Conservation (phyloP, 2,329 filamentous ascomycete genomes). For the Catunica adiposa region DNA sequence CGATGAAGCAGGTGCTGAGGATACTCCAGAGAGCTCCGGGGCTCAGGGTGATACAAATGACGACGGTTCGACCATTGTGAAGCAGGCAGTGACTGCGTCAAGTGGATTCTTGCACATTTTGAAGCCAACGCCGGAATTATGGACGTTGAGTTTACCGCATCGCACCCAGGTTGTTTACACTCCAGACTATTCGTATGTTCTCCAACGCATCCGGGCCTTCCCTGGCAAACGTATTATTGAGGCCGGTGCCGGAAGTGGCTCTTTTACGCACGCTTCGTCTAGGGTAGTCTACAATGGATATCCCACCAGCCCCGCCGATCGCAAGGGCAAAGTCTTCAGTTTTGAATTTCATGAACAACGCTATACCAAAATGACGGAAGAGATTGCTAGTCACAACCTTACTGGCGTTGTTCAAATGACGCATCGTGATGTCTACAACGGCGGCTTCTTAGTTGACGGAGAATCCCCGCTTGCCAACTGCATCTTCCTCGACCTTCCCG, state of each 20-base stretch:
- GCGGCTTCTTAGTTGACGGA: slow-evolving; percentile 41
- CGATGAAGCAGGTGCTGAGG: slow-evolving; percentile 21
- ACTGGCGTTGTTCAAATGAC: slow-evolving; percentile 52
- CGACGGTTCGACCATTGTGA: slow-evolving; percentile 20
- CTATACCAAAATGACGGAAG: slow-evolving; percentile 49
- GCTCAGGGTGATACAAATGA: slow-evolving; percentile 21
- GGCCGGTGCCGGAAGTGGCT: slow-evolving; percentile 66
- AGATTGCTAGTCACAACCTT: slow-evolving; percentile 52
- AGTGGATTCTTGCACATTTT: slow-evolving; percentile 66
- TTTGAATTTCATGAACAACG: slow-evolving; percentile 67
- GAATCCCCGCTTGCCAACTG: slow-evolving; percentile 22
- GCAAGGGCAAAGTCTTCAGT: slow-evolving; percentile 57
- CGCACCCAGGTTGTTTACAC: slow-evolving; percentile 78
- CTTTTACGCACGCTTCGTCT: slow-evolving; percentile 65
- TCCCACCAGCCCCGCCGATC: slow-evolving; percentile 28
- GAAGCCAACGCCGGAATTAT: slow-evolving; percentile 64
- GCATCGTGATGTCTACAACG: slow-evolving; percentile 62
- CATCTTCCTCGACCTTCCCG: slow-evolving; percentile 65
- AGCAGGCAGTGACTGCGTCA: slow-evolving; percentile 35
- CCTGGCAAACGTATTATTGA: slow-evolving; percentile 63
- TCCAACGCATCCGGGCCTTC: slow-evolving; percentile 57
- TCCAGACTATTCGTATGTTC: slow-evolving; percentile 70
- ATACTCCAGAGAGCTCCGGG: slow-evolving; percentile 13
- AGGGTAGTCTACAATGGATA: slow-evolving; percentile 63
- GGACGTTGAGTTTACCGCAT: slow-evolving; percentile 66